Evolutionary conservation across 257 asterid species (phyloP).

Genomic region (Leonotis leonurus): DNA sequence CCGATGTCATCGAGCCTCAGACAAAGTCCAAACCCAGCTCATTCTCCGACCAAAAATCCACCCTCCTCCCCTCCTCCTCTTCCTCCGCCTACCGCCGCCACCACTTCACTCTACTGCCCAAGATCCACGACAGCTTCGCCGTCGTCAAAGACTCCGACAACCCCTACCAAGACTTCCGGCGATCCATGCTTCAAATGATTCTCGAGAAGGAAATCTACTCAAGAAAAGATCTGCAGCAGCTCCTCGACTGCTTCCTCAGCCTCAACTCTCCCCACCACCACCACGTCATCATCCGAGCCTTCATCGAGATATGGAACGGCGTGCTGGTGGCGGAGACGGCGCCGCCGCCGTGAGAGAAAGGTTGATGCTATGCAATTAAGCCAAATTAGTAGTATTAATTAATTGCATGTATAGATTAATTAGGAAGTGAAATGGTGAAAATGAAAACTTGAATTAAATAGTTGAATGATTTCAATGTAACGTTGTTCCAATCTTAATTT

Average conservation of each 20-base stretch:
- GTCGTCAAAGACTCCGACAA: conserved; percentile 59
- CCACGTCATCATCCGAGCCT: conserved; percentile 46
- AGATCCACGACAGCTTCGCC: conserved; percentile 48
- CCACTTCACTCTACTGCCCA: conserved; percentile 11
- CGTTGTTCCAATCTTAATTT: too few relatives aligned
- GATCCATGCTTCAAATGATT: conserved; percentile 79
- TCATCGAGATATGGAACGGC: conserved; percentile 56
- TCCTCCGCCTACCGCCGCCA: too few relatives aligned
- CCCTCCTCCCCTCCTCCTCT: conserved; percentile 26
- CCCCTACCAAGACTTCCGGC: conserved; percentile 66
- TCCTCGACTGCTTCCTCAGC: conserved; percentile 47
- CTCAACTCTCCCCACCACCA: conserved; percentile 59
- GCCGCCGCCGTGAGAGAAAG: conserved; percentile 10
- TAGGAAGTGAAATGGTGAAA: too few relatives aligned
- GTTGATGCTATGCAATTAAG: too few relatives aligned
- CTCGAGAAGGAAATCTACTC: conserved; percentile 46
- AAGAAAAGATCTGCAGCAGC: conserved; percentile 49
- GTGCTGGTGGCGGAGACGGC: background rate
- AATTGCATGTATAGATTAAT: too few relatives aligned
- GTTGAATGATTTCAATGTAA: too few relatives aligned
- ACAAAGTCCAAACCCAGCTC: conserved; percentile 9
- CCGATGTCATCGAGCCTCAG: conserved; percentile 35
- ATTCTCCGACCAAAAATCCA: conserved; percentile 6
- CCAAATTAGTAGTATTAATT: too few relatives aligned
- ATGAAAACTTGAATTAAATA: too few relatives aligned